Evolutionary conservation across 2,329 filamentous ascomycete species (phyloP).

Genomic region (Colletotrichum tamarilloi): DNA sequence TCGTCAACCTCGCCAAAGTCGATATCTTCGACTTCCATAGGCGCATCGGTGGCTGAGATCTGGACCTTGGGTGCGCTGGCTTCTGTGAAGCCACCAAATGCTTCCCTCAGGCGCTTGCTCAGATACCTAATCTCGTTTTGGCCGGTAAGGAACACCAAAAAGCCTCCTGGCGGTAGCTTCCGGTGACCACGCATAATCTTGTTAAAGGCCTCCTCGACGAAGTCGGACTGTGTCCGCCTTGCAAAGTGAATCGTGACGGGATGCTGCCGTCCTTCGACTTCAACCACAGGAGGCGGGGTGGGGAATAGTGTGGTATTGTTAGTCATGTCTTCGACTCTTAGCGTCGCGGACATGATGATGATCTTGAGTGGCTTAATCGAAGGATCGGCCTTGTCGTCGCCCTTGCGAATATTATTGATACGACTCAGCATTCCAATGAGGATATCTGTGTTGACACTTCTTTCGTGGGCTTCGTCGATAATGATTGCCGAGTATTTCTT

Average conservation of each 20-base stretch:
- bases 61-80: constrained; percentile 74
- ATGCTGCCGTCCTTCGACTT: constrained; percentile 92
- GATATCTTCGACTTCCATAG: constrained; percentile 86
- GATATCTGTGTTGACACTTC: constrained; percentile 97
- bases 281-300: constrained; percentile 81
- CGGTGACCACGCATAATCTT: constrained; percentile 90
- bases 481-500: constrained; percentile 93
- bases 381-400: constrained; percentile 78
- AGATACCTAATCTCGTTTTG: constrained; percentile 90
- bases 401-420: constrained; percentile 84
- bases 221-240: constrained; percentile 84
- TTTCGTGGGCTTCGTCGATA: constrained; percentile 96
- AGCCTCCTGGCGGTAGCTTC: constrained; percentile 89
- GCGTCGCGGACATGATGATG: constrained; percentile 97
- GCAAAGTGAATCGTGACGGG: constrained; percentile 92
- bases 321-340: constrained; percentile 90
- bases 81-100: constrained; percentile 68
- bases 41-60: constrained; percentile 80
- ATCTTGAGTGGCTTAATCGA: constrained; percentile 85
- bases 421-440: constrained; percentile 97
- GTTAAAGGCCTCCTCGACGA: constrained; percentile 87
- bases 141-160: constrained; percentile 94
- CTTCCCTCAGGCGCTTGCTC: constrained; percentile 80
- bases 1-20: constrained; percentile 81
- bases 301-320: constrained; percentile 85